phyloP scores from a whole-genome alignment of 1,139 yeast species.

The Lodderomyces pseudojiufengensis region DNA sequence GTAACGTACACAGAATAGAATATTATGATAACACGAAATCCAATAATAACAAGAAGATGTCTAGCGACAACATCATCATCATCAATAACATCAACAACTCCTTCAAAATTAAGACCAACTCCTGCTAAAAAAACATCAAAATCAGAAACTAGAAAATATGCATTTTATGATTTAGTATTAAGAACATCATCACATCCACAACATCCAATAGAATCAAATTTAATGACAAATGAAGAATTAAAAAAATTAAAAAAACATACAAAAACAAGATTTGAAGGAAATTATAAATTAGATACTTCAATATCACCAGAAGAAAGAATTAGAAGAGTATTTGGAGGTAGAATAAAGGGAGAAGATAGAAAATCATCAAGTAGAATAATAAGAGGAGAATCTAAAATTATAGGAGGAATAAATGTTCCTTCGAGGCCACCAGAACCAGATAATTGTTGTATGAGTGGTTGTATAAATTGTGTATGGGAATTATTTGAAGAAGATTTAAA shows the following conservation, averaged over 20 bases:
- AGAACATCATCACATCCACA: slow-evolving; percentile 33
- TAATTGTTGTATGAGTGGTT: slow-evolving; percentile 97
- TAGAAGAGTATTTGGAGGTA: slow-evolving; percentile 53
- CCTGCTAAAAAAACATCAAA: slow-evolving; percentile 5
- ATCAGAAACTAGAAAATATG: slow-evolving; percentile 17
- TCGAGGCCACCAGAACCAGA: slow-evolving; percentile 84
- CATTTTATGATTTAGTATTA: slow-evolving; percentile 37
- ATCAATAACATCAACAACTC: slow-evolving; percentile 1
- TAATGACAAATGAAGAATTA: slow-evolving; percentile 23
- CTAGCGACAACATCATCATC: too few species aligned
- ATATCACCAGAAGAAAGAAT: slow-evolving; percentile 49
- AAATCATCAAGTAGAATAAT: slow-evolving; percentile 47
- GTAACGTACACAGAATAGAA: background rate
- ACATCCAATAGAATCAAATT: slow-evolving; percentile 29
- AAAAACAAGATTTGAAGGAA: slow-evolving; percentile 44
- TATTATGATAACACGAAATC: slow-evolving; percentile 2
- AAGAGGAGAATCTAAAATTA: slow-evolving; percentile 38
- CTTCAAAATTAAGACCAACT: slow-evolving; percentile 8
- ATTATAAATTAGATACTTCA: slow-evolving; percentile 28
- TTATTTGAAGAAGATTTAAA: slow-evolving; percentile 80
- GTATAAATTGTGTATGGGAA: slow-evolving; percentile 97
- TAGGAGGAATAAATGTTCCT: slow-evolving; percentile 79
- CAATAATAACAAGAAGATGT: background rate
- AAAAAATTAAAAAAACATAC: slow-evolving; percentile 19
- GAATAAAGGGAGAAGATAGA: slow-evolving; percentile 54